Conservation (phyloP, 2,329 filamentous ascomycete genomes). For the Monosporascus sp. region DNA sequence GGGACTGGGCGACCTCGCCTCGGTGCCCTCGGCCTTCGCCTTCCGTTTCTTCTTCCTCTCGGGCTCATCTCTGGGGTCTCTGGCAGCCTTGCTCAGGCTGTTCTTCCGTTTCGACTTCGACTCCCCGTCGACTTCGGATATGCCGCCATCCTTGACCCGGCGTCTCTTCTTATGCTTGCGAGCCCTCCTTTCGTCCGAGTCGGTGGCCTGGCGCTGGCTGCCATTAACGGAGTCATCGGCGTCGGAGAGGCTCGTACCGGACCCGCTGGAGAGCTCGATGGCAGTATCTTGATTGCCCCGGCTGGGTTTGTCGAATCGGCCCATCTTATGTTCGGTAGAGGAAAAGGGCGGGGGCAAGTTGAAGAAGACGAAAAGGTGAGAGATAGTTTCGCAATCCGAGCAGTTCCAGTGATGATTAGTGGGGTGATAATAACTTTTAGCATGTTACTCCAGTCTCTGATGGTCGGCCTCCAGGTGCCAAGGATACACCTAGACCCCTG, state of each 20-base stretch:
- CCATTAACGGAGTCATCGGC: constrained; percentile 26
- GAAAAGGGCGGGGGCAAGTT: constrained; percentile 2
- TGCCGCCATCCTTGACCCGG: constrained; percentile 21
- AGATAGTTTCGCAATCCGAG: background rate
- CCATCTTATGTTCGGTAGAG: constrained; percentile 20
- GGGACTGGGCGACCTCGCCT: constrained; percentile 45
- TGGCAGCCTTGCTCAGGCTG: constrained; percentile 56
- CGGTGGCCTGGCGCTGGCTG: constrained; percentile 8
- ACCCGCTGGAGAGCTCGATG: constrained; percentile 13
- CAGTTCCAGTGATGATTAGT: background rate
- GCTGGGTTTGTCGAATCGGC: constrained; percentile 15
- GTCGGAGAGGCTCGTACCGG: constrained; percentile 19
- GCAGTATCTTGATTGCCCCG: constrained; percentile 7
- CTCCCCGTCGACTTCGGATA: constrained; percentile 27
- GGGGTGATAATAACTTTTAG: background rate
- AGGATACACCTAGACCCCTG: too few species aligned
- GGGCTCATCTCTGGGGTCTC: constrained; percentile 53
- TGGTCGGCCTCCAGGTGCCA: too few species aligned
- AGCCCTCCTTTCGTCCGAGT: constrained; percentile 24
- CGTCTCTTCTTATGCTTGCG: constrained; percentile 23
- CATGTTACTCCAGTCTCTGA: background rate
- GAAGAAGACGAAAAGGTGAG: constrained; percentile 1
- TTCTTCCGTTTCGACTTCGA: constrained; percentile 37
- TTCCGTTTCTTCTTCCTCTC: constrained; percentile 32
- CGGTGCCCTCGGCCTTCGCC: constrained; percentile 19